A percentile compares a stretch with the other conserved stretches of the same genome.
Conservation (phyloP, 371 early-diverging fungal genomes). For the Mucor indicus region DNA sequence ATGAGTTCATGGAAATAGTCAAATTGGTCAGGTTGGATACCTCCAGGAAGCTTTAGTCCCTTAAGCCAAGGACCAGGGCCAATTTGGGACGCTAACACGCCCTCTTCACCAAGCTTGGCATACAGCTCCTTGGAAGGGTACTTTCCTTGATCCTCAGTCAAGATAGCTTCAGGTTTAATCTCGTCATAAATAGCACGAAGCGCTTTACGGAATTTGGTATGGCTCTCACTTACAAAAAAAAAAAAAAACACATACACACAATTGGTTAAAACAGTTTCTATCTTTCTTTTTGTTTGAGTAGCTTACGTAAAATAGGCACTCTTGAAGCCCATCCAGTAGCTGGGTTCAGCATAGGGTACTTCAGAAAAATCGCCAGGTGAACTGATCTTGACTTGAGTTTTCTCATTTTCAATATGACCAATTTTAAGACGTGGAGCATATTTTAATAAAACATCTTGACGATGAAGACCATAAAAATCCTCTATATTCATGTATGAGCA, state of each 20-base stretch:
- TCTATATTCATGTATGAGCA: constrained; percentile 5
- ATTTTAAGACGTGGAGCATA: constrained; percentile 49
- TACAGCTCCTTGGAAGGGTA: constrained; percentile 47
- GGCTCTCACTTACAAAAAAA: constrained; percentile 45
- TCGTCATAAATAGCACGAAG: constrained; percentile 55
- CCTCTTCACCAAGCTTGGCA: constrained; percentile 57
- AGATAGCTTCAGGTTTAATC: constrained; percentile 41
- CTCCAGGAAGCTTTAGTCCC: constrained; percentile 39
- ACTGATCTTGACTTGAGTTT: constrained; percentile 14
- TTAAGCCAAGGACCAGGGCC: constrained; percentile 57
- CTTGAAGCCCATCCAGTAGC: constrained; percentile 54
- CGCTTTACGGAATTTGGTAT: constrained; percentile 51
- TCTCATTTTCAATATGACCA: constrained; percentile 45
- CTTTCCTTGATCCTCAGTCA: constrained; percentile 40
- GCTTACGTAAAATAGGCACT: constrained; percentile 60
- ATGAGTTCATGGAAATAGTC: constrained; percentile 82
- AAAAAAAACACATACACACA: neutral
- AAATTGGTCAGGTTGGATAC: constrained; percentile 55
- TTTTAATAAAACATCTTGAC: constrained; percentile 61
- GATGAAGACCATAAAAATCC: constrained; percentile 59
- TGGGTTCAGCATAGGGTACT: constrained; percentile 63
- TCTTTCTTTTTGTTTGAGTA: neutral
- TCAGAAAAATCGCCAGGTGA: constrained; percentile 36
- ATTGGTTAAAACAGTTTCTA: neutral
- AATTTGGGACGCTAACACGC: constrained; percentile 64